phyloP scores from a whole-genome alignment of 805 yeast species.

The Sungouiella thailandica region DNA sequence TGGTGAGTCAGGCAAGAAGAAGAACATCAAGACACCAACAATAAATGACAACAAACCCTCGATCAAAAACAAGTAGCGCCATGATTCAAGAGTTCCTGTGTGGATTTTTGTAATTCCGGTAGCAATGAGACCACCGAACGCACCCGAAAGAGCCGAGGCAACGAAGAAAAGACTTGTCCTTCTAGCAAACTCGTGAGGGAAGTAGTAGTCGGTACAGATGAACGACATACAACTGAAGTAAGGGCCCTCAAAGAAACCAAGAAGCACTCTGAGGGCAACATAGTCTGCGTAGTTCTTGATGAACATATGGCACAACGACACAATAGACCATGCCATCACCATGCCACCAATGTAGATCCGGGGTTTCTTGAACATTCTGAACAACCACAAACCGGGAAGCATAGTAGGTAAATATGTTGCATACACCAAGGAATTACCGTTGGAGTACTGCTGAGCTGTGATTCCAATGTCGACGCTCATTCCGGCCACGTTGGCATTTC shows the following conservation, averaged over 20 bases:
- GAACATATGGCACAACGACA: neutral
- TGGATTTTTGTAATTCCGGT: neutral
- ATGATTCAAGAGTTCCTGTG: neutral
- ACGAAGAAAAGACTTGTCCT: neutral
- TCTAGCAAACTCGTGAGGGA: neutral
- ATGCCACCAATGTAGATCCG: neutral
- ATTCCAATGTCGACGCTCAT: slow-evolving; percentile 36
- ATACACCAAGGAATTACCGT: slow-evolving; percentile 41
- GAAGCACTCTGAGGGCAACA: neutral
- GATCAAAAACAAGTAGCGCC: neutral
- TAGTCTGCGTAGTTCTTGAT: neutral
- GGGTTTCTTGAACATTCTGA: slow-evolving; percentile 25
- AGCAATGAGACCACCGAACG: neutral
- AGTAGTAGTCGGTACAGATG: neutral
- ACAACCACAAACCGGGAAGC: slow-evolving; percentile 32
- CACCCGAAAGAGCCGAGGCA: neutral
- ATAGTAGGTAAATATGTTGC: slow-evolving; percentile 42
- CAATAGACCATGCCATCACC: neutral
- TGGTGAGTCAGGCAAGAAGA: slow-evolving; percentile 35
- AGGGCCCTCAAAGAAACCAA: neutral
- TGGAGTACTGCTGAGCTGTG: slow-evolving; percentile 35
- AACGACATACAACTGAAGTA: neutral
- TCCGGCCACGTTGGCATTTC: slow-evolving; percentile 56
- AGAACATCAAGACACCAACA: slow-evolving; percentile 6
- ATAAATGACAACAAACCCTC: neutral